A percentile compares a stretch with the other conserved stretches of the same genome.
These are phyloP conservation scores for Aureobasidium namibiae DNA, from an alignment of 2,329 filamentous ascomycete species.

Conservation along the genomic window DNA sequence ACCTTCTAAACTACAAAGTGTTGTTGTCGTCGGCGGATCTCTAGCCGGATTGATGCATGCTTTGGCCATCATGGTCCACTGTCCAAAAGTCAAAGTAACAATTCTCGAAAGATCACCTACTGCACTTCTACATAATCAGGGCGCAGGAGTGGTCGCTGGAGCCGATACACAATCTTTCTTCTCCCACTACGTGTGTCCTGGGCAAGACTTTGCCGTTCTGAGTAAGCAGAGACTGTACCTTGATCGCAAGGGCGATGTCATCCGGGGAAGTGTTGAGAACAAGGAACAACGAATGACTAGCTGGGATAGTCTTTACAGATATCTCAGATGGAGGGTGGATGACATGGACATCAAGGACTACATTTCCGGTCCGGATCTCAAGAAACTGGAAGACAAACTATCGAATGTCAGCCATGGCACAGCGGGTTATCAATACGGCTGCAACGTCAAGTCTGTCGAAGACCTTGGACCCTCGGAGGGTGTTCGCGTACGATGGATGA, in stretches of 20 bases:
- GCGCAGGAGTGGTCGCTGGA: conserved; percentile 41
- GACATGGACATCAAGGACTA: conserved; percentile 26
- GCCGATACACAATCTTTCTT: conserved; percentile 37
- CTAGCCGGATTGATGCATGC: conserved; percentile 24
- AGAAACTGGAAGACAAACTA: neutral
- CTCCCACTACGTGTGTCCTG: conserved; percentile 32
- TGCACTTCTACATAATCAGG: conserved; percentile 39
- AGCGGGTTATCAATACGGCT: conserved; percentile 24
- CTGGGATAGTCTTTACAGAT: conserved; percentile 40
- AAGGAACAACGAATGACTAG: conserved; percentile 39
- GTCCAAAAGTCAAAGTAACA: conserved; percentile 19
- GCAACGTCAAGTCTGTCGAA: conserved; percentile 22
- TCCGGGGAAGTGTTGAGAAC: conserved; percentile 22
- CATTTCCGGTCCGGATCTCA: conserved; percentile 15
- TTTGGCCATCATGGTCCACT: conserved; percentile 20
- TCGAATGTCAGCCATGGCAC: conserved; percentile 12
- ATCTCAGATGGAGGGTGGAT: conserved; percentile 40
- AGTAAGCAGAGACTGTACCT: conserved; percentile 23
- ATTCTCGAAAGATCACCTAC: conserved; percentile 37
- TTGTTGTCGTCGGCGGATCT: conserved; percentile 25
- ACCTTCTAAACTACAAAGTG: conserved; percentile 3
- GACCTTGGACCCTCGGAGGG: conserved; percentile 13
- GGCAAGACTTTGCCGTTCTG: conserved; percentile 25
- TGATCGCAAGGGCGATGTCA: conserved; percentile 21
- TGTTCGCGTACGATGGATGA: conserved; percentile 21